These are phyloP conservation scores for Emergomyces pasteurianus DNA, from an alignment of 2,329 filamentous ascomycete species.

Conservation along the genomic window DNA sequence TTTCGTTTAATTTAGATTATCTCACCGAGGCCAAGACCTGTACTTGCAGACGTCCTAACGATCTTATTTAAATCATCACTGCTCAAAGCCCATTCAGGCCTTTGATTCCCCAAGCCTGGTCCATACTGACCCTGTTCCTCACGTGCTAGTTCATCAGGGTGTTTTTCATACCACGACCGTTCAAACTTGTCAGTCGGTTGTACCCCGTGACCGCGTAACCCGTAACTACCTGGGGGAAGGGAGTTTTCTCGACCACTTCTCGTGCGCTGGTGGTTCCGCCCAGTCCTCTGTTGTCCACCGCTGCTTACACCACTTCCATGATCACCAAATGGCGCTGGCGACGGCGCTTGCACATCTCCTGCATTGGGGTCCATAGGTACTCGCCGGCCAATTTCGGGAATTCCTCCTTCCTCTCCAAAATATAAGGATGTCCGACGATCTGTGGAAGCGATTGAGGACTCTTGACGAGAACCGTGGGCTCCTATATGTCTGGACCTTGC, in stretches of 20 bases:
- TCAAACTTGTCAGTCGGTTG: constrained; percentile 70
- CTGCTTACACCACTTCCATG: constrained; percentile 17
- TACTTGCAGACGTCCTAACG: constrained; percentile 55
- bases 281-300: constrained; percentile 27
- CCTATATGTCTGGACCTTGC: constrained; percentile 48
- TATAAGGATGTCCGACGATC: constrained; percentile 46
- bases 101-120: constrained; percentile 45
- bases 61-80: constrained; percentile 84
- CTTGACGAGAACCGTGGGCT: constrained; percentile 44
- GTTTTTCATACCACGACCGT: constrained; percentile 84
- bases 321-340: constrained; percentile 50
- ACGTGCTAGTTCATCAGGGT: constrained; percentile 63
- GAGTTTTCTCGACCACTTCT: constrained; percentile 60
- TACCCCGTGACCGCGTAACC: constrained; percentile 77
- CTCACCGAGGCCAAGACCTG: constrained; percentile 43
- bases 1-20: background rate
- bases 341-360: constrained; percentile 91
- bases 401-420: constrained; percentile 67
- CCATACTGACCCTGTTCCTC: constrained; percentile 60
- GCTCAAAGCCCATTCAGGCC: constrained; percentile 72
- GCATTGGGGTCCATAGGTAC: constrained; percentile 90
- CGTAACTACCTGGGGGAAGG: constrained; percentile 79
- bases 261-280: constrained; percentile 55
- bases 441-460: constrained; percentile 34
- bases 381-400: constrained; percentile 81